Conservation (phyloP, 495 filamentous ascomycete genomes). For the Talaromyces thailandensis region DNA sequence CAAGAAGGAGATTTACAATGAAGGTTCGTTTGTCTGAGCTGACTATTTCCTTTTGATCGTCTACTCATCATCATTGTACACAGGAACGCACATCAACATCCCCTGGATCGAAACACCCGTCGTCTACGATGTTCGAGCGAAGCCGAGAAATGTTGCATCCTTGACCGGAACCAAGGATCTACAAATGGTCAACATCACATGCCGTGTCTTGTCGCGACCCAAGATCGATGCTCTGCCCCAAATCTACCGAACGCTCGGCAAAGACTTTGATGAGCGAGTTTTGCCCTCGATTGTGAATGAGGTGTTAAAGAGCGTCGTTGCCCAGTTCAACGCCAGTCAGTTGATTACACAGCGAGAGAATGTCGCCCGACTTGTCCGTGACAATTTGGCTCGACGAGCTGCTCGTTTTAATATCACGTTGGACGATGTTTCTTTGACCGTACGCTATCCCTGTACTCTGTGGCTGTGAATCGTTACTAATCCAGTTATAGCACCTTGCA, state of each 20-base stretch:
- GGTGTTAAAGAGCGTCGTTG: conserved; percentile 96
- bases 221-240: conserved; percentile 81
- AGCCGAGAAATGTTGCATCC: conserved; percentile 92
- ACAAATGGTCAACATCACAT: conserved; percentile 99
- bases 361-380: conserved; percentile 81
- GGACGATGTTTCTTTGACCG: conserved; percentile 95
- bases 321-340: conserved; percentile 98
- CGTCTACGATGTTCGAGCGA: conserved; percentile 94
- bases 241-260: conserved; percentile 92
- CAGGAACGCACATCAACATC: conserved; percentile 86
- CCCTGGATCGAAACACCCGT: conserved; percentile 97
- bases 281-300: conserved; percentile 98
- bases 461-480: no score
- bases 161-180: conserved; percentile 97
- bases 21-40: conserved; percentile 53
- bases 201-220: conserved; percentile 93
- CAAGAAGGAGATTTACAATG: conserved; percentile 87
- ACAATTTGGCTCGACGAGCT: conserved; percentile 83
- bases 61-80: not conserved
- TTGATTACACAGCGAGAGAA: conserved; percentile 98
- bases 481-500: conserved; percentile 81
- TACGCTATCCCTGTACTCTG: no score
- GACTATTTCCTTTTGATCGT: not conserved
- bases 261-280: conserved; percentile 94
- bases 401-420: conserved; percentile 95